Base-by-base conservation (phyloP, 495 filamentous ascomycete species). In the Talaromyces ruber region DNA sequence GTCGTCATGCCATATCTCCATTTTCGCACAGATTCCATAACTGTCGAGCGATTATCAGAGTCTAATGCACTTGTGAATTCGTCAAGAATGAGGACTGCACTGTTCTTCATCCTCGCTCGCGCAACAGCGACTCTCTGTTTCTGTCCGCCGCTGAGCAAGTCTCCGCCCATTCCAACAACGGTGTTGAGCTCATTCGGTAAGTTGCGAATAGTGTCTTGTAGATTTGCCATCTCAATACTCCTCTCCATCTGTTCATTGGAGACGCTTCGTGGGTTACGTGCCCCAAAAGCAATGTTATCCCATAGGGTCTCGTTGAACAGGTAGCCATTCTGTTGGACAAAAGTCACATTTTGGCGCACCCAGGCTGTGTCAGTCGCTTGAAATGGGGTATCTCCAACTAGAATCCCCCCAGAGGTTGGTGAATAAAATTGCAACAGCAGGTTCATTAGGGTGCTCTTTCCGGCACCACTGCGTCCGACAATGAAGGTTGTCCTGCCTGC, bases 401-500 rank as follows among this genome's bases (percentile, higher is more conserved):
- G 63, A 22, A 97, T 88, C 6, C 83, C 67, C 0, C 94, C 94
- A 0, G 75, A 73, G 0, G 71, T 73, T 2, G 90, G 84, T 9
- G 81, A 72, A 66, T 97, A 97, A 67, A 93, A 90, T 30, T 86
- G 81, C 57, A 91, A 73, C 2, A 98, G 76, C 2, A 98, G 74
- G 66, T 91, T 92, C 2, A 86, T 85, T 8, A 98, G 68, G 0
- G 94, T 98, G 67, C 90, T 96, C 70, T 98, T 98, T 0, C 94
- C 94, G 12, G 92, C 96, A 1, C 94, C 94, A 65, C 92, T 96
- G 59, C 80, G 81, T 2, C 94, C 94, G 59, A 97, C 82, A 6
- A 98, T 78, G 64, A 95, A 98, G 3, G 85, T 91, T 5, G 88
- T 87, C 67, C 88, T 76, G 0, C 88, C 86, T 0, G 88, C 78